phyloP scores from a whole-genome alignment of 352 stramenopile species.

The Globisporangium cederbergense region DNA sequence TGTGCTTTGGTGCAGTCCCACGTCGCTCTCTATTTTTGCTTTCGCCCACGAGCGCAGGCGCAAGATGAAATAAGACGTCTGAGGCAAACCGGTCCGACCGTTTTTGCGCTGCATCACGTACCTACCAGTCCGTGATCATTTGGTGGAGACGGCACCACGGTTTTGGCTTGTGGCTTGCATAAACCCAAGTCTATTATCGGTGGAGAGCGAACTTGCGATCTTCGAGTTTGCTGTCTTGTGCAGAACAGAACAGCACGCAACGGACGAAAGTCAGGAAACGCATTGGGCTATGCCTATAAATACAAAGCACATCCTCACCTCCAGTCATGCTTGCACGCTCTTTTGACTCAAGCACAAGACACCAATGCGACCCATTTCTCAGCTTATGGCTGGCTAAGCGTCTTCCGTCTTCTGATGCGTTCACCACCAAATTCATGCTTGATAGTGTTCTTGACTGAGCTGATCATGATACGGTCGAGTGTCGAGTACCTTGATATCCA shows the following conservation, averaged over 20 bases:
- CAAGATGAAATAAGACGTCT: neutral
- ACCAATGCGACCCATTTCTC: neutral
- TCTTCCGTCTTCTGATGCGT: neutral
- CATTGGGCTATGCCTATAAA: neutral
- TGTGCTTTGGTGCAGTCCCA: neutral
- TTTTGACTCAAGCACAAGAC: neutral
- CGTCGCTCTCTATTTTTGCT: slow-evolving; percentile 2
- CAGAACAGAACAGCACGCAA: neutral
- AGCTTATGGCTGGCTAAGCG: neutral
- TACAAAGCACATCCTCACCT: slow-evolving; percentile 1
- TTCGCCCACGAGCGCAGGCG: neutral
- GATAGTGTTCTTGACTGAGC: neutral
- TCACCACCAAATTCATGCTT: neutral
- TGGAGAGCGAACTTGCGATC: neutral
- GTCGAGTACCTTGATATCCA: neutral
- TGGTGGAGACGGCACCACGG: neutral
- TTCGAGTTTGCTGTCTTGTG: neutral
- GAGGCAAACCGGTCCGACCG: neutral
- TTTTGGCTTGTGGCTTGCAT: neutral
- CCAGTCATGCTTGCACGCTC: neutral
- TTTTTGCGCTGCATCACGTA: neutral
- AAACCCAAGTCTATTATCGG: neutral
- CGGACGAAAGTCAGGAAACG: neutral
- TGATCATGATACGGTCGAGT: neutral
- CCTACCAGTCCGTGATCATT: neutral